These are phyloP conservation scores for Aspergillus saccharolyticus DNA, from an alignment of 495 filamentous ascomycete genomes.

Conservation along the genomic window DNA sequence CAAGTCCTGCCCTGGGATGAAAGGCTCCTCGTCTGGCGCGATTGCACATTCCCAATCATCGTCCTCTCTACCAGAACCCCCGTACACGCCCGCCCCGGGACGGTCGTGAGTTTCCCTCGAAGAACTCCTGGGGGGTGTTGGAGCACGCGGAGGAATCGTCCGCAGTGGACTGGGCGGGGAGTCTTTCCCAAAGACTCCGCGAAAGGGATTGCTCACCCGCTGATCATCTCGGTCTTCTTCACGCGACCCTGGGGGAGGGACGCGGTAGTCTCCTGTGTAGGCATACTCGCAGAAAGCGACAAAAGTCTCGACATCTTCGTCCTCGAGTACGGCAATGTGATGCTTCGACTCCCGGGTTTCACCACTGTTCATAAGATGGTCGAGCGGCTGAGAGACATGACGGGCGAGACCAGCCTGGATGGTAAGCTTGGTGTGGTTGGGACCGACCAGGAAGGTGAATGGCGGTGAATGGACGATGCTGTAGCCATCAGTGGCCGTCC, in stretches of 20 bases:
- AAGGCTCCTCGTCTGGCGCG: background rate
- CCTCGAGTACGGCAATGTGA: constrained; percentile 38
- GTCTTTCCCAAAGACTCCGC: constrained; percentile 13
- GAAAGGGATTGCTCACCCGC: constrained; percentile 16
- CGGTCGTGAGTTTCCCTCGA: background rate
- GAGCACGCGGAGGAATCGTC: background rate
- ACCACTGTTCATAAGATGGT: constrained; percentile 44
- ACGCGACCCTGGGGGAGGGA: constrained; percentile 29
- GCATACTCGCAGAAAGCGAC: constrained; percentile 47
- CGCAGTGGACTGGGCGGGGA: background rate
- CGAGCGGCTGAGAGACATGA: constrained; percentile 45
- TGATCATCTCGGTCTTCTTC: constrained; percentile 18
- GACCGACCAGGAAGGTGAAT: constrained; percentile 49
- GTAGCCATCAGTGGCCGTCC: constrained; percentile 15
- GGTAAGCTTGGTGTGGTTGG: constrained; percentile 38
- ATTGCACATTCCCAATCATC: constrained; percentile 2
- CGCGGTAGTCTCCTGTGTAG: constrained; percentile 45
- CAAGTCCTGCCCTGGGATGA: background rate
- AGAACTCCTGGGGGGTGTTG: background rate
- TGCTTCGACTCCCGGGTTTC: constrained; percentile 42
- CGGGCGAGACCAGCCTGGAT: constrained; percentile 44
- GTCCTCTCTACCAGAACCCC: background rate
- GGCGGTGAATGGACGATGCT: constrained; percentile 41
- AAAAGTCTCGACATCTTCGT: constrained; percentile 45
- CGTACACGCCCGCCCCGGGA: background rate